A percentile compares a stretch with the other conserved stretches of the same genome.
phyloP scores from a whole-genome alignment of 2,329 filamentous ascomycete genomes.

The Colletotrichum incanum region DNA sequence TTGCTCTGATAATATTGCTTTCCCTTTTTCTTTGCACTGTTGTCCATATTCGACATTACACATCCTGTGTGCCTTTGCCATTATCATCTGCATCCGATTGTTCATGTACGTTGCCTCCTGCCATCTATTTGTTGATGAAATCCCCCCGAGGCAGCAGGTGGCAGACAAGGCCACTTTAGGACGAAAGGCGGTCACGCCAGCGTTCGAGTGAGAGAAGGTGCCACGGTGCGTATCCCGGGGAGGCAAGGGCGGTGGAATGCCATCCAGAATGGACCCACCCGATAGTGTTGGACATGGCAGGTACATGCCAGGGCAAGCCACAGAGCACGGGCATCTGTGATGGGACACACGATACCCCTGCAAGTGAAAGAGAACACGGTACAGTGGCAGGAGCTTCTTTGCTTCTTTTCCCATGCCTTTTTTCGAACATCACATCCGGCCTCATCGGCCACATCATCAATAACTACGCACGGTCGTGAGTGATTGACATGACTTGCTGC shows the following conservation, averaged over 20 bases:
- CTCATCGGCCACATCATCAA: conserved; percentile 3
- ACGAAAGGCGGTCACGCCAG: conserved; percentile 29
- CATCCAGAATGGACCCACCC: conserved; percentile 25
- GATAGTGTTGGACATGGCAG: conserved; percentile 42
- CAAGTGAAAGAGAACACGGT: conserved; percentile 29
- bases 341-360: conserved; percentile 30
- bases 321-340: conserved; percentile 29
- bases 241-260: conserved; percentile 24
- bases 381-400: conserved; percentile 21
- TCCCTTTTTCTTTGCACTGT: background rate
- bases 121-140: background rate
- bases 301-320: conserved; percentile 36
- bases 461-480: background rate
- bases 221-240: conserved; percentile 13
- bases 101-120: conserved; percentile 1
- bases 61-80: background rate
- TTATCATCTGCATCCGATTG: background rate
- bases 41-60: background rate
- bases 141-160: background rate
- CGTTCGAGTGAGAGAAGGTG: conserved; percentile 11
- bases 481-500: background rate
- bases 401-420: conserved; percentile 16
- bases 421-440: background rate
- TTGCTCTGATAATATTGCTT: background rate
- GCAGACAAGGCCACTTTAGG: conserved; percentile 17